Evolutionary conservation across 2,329 filamentous ascomycete genomes (phyloP).

Genomic region (Shiraia bambusicola): DNA sequence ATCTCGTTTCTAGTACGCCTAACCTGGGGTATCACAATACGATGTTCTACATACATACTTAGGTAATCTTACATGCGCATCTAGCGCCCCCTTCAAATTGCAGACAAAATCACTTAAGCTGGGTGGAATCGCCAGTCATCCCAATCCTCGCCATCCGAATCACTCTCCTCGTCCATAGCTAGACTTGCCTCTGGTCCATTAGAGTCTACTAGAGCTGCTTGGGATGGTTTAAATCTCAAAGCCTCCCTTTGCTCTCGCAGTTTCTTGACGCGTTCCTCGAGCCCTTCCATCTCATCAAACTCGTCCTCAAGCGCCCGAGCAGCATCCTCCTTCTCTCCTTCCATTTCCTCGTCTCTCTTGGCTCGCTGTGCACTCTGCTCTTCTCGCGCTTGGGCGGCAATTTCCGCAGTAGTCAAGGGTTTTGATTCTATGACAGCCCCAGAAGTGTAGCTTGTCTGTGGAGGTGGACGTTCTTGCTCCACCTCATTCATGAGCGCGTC

Average conservation of each 20-base stretch:
- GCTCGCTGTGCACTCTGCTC: conserved; percentile 48
- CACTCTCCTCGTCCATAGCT: conserved; percentile 30
- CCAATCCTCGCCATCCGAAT: conserved; percentile 43
- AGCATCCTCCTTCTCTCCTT: conserved; percentile 53
- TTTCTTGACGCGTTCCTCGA: conserved; percentile 49
- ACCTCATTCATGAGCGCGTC: conserved; percentile 59
- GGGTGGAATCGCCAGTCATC: conserved; percentile 43
- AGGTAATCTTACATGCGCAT: conserved; percentile 13
- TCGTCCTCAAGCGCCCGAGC: conserved; percentile 49
- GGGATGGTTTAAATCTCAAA: conserved; percentile 33
- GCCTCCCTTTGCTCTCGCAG: conserved; percentile 51
- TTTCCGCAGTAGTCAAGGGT: conserved; percentile 50
- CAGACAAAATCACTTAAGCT: conserved; percentile 22
- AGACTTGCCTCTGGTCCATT: conserved; percentile 8
- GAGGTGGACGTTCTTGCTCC: conserved; percentile 77
- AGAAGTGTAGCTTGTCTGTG: conserved; percentile 60
- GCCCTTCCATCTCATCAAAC: conserved; percentile 53
- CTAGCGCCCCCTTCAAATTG: background rate
- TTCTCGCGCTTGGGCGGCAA: conserved; percentile 49
- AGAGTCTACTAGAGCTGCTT: conserved; percentile 9
- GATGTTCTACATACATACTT: conserved; percentile 25
- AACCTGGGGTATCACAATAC: conserved; percentile 22
- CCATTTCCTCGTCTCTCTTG: conserved; percentile 48
- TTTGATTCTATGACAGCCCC: conserved; percentile 49
- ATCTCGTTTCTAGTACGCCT: conserved; percentile 11